Base-by-base conservation (phyloP, 805 yeast genomes). In the Metschnikowia cubensis region DNA sequence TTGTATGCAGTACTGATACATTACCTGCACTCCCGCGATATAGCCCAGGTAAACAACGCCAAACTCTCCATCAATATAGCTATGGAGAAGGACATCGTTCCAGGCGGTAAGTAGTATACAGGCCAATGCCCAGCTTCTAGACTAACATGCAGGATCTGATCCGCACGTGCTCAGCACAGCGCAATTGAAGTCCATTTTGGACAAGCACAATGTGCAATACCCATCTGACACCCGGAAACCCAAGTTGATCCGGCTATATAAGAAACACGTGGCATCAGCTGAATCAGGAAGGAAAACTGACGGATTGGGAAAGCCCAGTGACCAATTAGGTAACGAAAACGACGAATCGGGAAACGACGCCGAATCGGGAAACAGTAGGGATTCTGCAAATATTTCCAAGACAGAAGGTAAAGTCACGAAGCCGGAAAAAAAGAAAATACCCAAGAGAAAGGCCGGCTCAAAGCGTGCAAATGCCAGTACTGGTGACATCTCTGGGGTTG, bases 161-260 rank as follows among this genome's bases (percentile, higher is more conserved):
- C 86, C 92, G 6, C 69, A 75, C 22, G 70, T 75, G 36, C 70
- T 86, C 55, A 85, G 82, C 46, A 83, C 88, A 20, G 81, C 90
- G 3, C 81, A 87, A 51, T 73, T 92, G 61, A 77, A 94, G 59
- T 77, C 82, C 20, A 75, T 89, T 20, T 71, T 92, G 47, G 66
- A 74, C 11, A 83, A 80, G 49, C 79, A 89, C 61, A 75, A 79
- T n/a, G 72, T 91, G n/a, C 65, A 68, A 1, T 84, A 75, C 61
- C 76, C 86, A 0, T 70, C 85, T 1, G 71, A 77, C 42, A 84
- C 90, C 5, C 87, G 84, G 62, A 92, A 92, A 65, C 68, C 79
- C 6, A 82, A 80, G 11, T 73, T 90, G 50, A 66, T 42, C 21
- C 45, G 45, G 7, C 21, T 42, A 20, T 42, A 20, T 15, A 34